A percentile compares a stretch with the other conserved stretches of the same genome.
Conservation (phyloP, 768 basidiomycete species). For the Lactarius evosmus region DNA sequence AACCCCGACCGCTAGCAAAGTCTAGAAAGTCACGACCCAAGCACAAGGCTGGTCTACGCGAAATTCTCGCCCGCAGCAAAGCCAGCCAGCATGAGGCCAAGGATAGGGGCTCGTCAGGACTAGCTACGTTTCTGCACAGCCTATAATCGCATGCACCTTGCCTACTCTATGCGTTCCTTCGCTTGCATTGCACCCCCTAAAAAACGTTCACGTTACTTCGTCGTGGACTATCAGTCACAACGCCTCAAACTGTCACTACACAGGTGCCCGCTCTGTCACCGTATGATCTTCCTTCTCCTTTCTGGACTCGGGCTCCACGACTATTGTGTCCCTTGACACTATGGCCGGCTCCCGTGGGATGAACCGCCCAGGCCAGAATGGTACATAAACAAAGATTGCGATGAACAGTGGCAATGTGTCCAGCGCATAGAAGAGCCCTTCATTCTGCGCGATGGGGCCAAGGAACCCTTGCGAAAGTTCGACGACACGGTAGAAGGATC, state of each 20-base stretch:
- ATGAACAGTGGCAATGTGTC: slow-evolving; percentile 66
- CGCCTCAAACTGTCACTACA: not conserved
- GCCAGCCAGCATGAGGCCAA: slow-evolving; percentile 45
- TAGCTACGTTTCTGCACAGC: slow-evolving; percentile 20
- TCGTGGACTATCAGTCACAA: not conserved
- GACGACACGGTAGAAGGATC: slow-evolving; percentile 53
- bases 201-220: not conserved
- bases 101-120: slow-evolving; percentile 10
- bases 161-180: not conserved
- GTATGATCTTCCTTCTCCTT: not conserved
- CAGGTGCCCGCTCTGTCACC: not conserved
- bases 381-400: slow-evolving; percentile 52
- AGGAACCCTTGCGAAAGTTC: slow-evolving; percentile 64
- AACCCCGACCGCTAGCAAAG: slow-evolving; percentile 1
- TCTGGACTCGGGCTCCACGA: not conserved
- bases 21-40: slow-evolving; percentile 40
- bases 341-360: slow-evolving; percentile 32
- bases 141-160: slow-evolving; percentile 1
- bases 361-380: slow-evolving; percentile 65
- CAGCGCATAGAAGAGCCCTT: slow-evolving; percentile 62
- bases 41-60: slow-evolving; percentile 56
- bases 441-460: slow-evolving; percentile 54
- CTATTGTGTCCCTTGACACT: slow-evolving; percentile 41
- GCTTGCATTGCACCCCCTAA: not conserved
- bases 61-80: slow-evolving; percentile 60